A percentile compares a stretch with the other conserved stretches of the same genome.
Evolutionary conservation across 768 basidiomycete genomes (phyloP).

Genomic region (Auricularia heimuer): DNA sequence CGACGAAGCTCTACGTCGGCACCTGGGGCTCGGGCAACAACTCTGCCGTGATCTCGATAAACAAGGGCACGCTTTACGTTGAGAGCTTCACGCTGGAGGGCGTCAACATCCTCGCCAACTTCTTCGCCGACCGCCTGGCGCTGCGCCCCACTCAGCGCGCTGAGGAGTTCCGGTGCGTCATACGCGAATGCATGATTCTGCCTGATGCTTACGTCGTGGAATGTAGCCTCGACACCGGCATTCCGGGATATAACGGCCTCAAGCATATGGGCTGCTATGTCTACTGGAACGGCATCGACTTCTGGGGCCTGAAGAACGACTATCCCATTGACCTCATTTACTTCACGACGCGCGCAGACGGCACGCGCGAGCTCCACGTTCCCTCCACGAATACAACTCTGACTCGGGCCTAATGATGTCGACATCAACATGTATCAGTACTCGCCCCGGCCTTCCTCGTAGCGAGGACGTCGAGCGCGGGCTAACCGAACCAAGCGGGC

Average conservation of each 20-base stretch:
- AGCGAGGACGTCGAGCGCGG: too few relatives aligned
- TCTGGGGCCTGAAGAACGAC: constrained; percentile 19
- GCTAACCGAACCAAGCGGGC: too few relatives aligned
- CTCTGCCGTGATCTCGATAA: constrained; percentile 9
- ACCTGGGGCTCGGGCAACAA: constrained; percentile 13
- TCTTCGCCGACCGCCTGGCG: constrained; percentile 13
- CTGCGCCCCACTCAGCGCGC: constrained; percentile 17
- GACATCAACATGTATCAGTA: too few relatives aligned
- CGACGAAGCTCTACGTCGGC: constrained; percentile 15
- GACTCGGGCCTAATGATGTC: constrained; percentile 1
- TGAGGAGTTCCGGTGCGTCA: constrained; percentile 23
- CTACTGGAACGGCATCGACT: constrained; percentile 18
- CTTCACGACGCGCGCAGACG: constrained; percentile 11
- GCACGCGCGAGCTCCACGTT: constrained; percentile 6
- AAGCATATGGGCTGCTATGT: constrained; percentile 23
- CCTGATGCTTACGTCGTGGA: too few relatives aligned
- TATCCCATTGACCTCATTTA: constrained; percentile 19
- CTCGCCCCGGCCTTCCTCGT: too few relatives aligned
- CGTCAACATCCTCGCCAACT: constrained; percentile 13
- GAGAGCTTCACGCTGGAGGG: constrained; percentile 10
- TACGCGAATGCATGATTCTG: background rate
- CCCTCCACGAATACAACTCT: constrained; percentile 9
- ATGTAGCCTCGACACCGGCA: constrained; percentile 19
- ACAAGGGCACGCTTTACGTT: constrained; percentile 17
- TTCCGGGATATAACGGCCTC: constrained; percentile 18